Evolutionary conservation across 805 yeast genomes (phyloP), one percentile per base, ranked within the genome.

Genomic region (Hanseniaspora nectarophila): DNA sequence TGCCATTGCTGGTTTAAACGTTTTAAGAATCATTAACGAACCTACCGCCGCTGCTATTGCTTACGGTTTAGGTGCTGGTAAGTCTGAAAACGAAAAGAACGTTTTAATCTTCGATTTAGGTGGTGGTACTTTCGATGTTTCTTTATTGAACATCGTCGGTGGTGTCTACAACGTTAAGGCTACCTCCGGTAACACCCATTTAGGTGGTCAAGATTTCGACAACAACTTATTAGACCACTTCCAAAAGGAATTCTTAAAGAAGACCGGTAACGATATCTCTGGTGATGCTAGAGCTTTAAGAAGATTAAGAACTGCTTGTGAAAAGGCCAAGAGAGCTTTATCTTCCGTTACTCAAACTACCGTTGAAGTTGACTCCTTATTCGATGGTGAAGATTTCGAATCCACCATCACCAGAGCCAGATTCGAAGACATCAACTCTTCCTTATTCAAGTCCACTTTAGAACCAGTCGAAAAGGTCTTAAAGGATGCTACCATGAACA

Each of bases 141-240:
- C 96, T 49, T 77, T 88, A 59, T 77, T 88, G 69, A 81, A 89
- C 69, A 85, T 88, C 67, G 95, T 87, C 67, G 96, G 88, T 67
- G 97, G 96, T 74, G 86, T 88, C 65, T 88, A 88, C 78, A 90
- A 88, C 70, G 97, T 88, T 64, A 88, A 88, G 78, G 88, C 97
- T 61, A 88, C 97, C 61, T 95, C 96, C 65, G 97, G 97, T 86
- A 96, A 89, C 77, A 89, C 97, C 63, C 97, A 89, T 75, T 82
- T 89, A 76, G 97, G 97, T 81, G 97, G 97, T 80, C 95, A 89
- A 79, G 97, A 89, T 76, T 89, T 89, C 73, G 97, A 89, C 76
- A 83, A 88, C 78, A 85, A 89, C 82, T 78, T 90, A 70, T 84
- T 89, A 62, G 90, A 81, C 73, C 86, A 80, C 78, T 90, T 90